Conservation (phyloP, 2,329 filamentous ascomycete species). For the Emericellopsis atlantica region DNA sequence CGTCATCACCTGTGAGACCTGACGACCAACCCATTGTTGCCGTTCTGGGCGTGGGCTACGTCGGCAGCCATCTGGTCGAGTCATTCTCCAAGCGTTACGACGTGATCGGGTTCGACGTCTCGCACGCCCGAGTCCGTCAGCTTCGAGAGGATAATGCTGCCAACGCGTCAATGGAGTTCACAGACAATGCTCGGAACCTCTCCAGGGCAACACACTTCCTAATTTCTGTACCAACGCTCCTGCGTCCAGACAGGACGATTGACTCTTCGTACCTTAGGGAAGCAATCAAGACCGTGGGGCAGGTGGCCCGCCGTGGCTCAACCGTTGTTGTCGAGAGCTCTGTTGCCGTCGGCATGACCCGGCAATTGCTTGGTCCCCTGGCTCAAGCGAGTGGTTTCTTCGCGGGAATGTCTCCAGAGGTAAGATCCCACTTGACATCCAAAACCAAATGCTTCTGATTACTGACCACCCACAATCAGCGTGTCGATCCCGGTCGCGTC, state of each 20-base stretch:
- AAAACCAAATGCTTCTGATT: neutral
- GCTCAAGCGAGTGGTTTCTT: slow-evolving; percentile 26
- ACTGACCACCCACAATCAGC: neutral
- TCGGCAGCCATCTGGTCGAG: slow-evolving; percentile 33
- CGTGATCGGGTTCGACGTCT: slow-evolving; percentile 36
- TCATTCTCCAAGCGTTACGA: slow-evolving; percentile 25
- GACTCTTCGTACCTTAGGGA: slow-evolving; percentile 31
- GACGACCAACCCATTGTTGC: slow-evolving; percentile 24
- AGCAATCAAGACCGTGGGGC: slow-evolving; percentile 26
- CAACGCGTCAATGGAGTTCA: slow-evolving; percentile 20
- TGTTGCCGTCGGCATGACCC: slow-evolving; percentile 41
- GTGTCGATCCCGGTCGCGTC: slow-evolving; percentile 35
- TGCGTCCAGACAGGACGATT: slow-evolving; percentile 30
- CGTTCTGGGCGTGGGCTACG: slow-evolving; percentile 39
- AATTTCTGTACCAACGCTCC: slow-evolving; percentile 38
- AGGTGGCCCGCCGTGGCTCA: slow-evolving; percentile 26
- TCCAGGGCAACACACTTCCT: slow-evolving; percentile 34
- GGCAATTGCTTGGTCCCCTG: slow-evolving; percentile 32
- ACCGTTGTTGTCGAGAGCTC: slow-evolving; percentile 40
- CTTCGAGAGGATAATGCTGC: slow-evolving; percentile 14
- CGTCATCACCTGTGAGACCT: slow-evolving; percentile 4
- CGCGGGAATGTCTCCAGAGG: slow-evolving; percentile 37
- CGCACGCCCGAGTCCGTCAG: slow-evolving; percentile 20
- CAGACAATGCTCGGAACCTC: slow-evolving; percentile 22
- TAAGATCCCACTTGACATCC: neutral